Percentiles rank a stretch among this genome's conserved stretches.
These are phyloP conservation scores for Tetraselmis striata DNA, from an alignment of 139 green algal species.

Conservation along the genomic window DNA sequence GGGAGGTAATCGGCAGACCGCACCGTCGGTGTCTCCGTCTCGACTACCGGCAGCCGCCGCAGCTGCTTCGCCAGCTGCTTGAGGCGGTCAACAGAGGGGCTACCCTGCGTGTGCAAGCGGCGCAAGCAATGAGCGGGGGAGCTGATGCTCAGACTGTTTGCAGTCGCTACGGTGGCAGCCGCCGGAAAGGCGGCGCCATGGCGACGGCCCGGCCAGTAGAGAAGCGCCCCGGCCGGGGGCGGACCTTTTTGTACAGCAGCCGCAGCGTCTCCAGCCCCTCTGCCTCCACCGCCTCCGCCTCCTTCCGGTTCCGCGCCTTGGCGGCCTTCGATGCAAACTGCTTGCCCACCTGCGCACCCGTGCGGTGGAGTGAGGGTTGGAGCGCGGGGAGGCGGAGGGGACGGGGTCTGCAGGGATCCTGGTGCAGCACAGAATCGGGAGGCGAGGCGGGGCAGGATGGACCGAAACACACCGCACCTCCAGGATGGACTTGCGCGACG, in stretches of 20 bases:
- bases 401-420: no score
- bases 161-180: no score
- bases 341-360: constrained; percentile 66
- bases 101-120: constrained; percentile 9
- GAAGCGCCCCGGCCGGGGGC: no score
- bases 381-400: no score
- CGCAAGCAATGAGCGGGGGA: no score
- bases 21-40: constrained; percentile 74
- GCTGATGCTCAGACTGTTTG: no score
- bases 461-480: constrained; percentile 31
- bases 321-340: constrained; percentile 46
- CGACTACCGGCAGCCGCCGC: constrained; percentile 75
- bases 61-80: constrained; percentile 56
- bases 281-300: constrained; percentile 48
- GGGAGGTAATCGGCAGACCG: no score
- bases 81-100: not conserved
- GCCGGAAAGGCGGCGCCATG: no score
- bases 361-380: no score
- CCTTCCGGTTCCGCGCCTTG: constrained; percentile 53
- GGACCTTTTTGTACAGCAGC: constrained; percentile 33
- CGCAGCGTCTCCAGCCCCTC: constrained; percentile 61
- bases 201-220: no score
- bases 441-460: no score
- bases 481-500: constrained; percentile 51
- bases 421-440: constrained; percentile 1